Base-by-base conservation (phyloP, 768 basidiomycete species). In the Tubosaeta sp. region DNA sequence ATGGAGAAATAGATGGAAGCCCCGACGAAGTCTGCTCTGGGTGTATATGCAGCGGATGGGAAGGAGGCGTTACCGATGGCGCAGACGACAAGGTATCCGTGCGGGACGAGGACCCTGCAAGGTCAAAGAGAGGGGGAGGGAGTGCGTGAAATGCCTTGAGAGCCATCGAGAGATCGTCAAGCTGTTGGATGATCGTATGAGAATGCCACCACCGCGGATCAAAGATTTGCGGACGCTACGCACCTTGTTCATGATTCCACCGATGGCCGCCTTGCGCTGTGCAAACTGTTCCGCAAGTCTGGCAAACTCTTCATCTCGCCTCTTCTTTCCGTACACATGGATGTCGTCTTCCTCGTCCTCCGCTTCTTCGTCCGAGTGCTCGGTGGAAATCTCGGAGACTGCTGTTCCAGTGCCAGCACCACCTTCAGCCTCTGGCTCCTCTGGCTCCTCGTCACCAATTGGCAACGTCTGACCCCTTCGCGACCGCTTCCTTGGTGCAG, bases 241-340 rank as follows among this genome's bases (percentile, higher is more conserved):
- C 54, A 86, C 88, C 77, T 88, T 88, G 65, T 64, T 65, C 88
- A 91, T 90, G 31, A 91, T 85, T 29, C 74, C 77, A 48, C 81
- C 77, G 17, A 90, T 86, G 31, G 81, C 80, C 53, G 81, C 78
- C 63, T 84, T 88, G 50, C 85, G 76, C 26, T 83, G 83, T 47
- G 80, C 77, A 63, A 91, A 90, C 59, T 83, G 83, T 51, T 80
- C 77, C 8, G 84, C 78, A 33, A 89, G 72, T 55, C 74, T 81
- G 7, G 78, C 76, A 65, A 91, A 90, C 61, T 88, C 83, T 48
- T 80, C 81, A 56, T 85, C 86, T 48, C 84, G 73, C 50, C 75
- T 76, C 60, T 69, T 76, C 57, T 72, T 77, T 53, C 73, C 76
- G 60, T 82, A 76, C 39, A 77, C 77, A 54, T 82, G 82, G 49